These are phyloP conservation scores for Eucalyptus erythrocorys DNA, from an alignment of 345 rosid species.

Conservation along the genomic window DNA sequence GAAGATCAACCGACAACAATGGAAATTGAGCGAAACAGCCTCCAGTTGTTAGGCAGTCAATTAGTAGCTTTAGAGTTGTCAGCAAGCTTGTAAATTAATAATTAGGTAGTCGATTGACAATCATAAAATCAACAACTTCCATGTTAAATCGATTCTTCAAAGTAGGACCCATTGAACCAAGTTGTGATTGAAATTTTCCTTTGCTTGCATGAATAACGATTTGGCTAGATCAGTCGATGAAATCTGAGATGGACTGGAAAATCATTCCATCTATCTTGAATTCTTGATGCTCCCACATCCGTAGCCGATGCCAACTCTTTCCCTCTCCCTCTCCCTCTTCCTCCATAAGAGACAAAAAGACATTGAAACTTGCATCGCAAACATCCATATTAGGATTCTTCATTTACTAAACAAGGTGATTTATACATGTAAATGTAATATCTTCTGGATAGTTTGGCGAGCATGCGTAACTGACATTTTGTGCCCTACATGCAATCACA, in stretches of 20 bases:
- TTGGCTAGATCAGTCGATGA: neutral
- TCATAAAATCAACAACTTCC: neutral
- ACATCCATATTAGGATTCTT: neutral
- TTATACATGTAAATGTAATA: neutral
- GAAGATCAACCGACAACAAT: neutral
- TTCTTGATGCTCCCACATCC: neutral
- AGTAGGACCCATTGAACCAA: neutral
- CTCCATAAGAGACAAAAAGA: neutral
- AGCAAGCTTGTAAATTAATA: neutral
- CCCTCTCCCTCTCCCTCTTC: neutral
- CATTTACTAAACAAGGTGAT: neutral
- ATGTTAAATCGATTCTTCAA: neutral
- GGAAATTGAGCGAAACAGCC: neutral
- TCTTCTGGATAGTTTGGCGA: neutral
- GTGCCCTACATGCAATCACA: neutral
- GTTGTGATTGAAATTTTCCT: neutral
- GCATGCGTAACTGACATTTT: neutral
- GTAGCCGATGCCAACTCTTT: neutral
- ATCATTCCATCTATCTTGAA: neutral
- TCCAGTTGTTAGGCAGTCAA: neutral
- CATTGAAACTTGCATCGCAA: neutral
- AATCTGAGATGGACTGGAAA: neutral
- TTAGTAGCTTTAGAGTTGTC: neutral
- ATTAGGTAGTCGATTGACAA: neutral
- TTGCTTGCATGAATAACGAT: neutral